A percentile compares a stretch with the other conserved stretches of the same genome.
Evolutionary conservation across 495 filamentous ascomycete species (phyloP).

Genomic region (Penicillium psychrofluorescens): DNA sequence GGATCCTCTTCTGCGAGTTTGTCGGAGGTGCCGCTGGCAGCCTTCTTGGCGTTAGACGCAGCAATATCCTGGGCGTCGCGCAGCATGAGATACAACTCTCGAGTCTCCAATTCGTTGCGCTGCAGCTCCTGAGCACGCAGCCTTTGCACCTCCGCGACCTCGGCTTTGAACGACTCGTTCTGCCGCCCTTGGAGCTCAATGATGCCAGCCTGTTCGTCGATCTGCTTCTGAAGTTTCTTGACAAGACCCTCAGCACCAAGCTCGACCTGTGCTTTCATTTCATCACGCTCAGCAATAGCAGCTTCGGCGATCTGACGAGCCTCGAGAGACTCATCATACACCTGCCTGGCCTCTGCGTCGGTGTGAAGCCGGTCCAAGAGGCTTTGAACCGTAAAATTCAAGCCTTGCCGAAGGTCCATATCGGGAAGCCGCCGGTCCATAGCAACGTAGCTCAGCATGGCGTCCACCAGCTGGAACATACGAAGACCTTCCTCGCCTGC

Average conservation of each 20-base stretch:
- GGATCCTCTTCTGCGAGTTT: conserved; percentile 55
- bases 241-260: conserved; percentile 92
- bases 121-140: conserved; percentile 88
- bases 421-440: conserved; percentile 96
- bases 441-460: conserved; percentile 96
- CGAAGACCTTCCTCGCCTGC: conserved; percentile 85
- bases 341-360: conserved; percentile 86
- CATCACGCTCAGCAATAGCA: conserved; percentile 92
- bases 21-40: conserved; percentile 12
- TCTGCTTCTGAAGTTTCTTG: conserved; percentile 82
- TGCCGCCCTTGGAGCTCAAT: conserved; percentile 85
- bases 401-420: conserved; percentile 93
- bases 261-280: conserved; percentile 87
- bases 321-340: conserved; percentile 82
- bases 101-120: conserved; percentile 88
- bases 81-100: conserved; percentile 97
- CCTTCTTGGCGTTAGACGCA: conserved; percentile 73
- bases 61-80: conserved; percentile 96
- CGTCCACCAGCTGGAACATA: conserved; percentile 97
- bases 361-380: conserved; percentile 93
- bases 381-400: conserved; percentile 95
- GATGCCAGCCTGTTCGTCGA: conserved; percentile 84
- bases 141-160: conserved; percentile 79
- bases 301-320: conserved; percentile 88
- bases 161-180: conserved; percentile 77